Evolutionary conservation across 1,284 basidiomycete species (phyloP), one percentile per base, ranked within the genome.

Genomic region (Boletellus dicymbophilus): DNA sequence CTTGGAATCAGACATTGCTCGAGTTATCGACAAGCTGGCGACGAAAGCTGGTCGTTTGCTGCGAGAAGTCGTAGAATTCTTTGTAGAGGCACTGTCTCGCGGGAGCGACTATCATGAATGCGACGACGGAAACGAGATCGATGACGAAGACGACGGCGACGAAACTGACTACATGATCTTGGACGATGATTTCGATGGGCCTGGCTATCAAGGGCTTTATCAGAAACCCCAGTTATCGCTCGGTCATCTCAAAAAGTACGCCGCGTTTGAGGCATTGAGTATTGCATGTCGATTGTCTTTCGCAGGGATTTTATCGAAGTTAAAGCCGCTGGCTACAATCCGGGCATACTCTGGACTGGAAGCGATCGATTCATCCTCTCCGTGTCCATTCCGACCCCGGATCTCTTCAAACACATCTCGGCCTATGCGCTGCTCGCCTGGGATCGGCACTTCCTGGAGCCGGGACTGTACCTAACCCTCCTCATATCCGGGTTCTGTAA

Each of bases 371-470:
- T 81, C 52, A 72, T 74, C 22, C 58, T 84, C 15, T 79, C 79
- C 3, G 69, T 83, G 8, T 82, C 82, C 1, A 54, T 79, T 33
- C 79, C 81, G n/a, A 72, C 79, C 39, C 62, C 76, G 48, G 67
- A 60, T 9, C 70, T 83, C n/a, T 70, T 76, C 9, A 59, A 74
- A 23, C 71, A 65, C 40, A 78, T 82, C 20, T 72, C 78, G 13
- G 71, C 80, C 6, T 76, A 76, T 33, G 82, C 80, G 2, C 64
- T 85, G 36, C 77, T 81, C 67, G 81, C 82, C 25, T 85, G 82
- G 82, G 82, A 84, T 58, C 72, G 75, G 13, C 76, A 75, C n/a
- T 70, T 84, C 4, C 69, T 84, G 6, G 72, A 77, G 11, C 70
- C 71, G 21, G 67, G 73, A 2, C 76, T 78, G 21, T 71, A 83